These are phyloP conservation scores for Raffaelea arxii DNA, from an alignment of 2,329 filamentous ascomycete genomes.

Conservation along the genomic window DNA sequence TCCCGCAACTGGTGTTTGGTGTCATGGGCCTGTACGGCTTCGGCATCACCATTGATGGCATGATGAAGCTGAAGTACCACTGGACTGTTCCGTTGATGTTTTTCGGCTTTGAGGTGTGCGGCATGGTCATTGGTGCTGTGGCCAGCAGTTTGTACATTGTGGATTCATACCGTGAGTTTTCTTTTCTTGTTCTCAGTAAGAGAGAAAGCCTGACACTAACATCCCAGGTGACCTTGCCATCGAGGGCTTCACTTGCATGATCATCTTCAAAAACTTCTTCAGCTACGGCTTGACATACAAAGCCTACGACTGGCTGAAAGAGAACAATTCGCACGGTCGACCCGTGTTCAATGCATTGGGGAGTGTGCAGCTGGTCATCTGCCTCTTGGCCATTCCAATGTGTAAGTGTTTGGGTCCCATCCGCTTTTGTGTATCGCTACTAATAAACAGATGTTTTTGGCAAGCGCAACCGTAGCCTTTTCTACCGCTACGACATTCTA, in stretches of 20 bases:
- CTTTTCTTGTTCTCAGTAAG: not conserved
- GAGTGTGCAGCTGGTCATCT: constrained; percentile 69
- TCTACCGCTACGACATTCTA: constrained; percentile 64
- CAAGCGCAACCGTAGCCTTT: constrained; percentile 67
- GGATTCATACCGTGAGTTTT: constrained; percentile 70
- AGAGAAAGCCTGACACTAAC: not conserved
- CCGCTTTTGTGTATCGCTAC: not conserved
- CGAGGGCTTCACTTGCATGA: constrained; percentile 79
- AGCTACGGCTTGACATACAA: constrained; percentile 76
- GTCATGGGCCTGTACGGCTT: constrained; percentile 77
- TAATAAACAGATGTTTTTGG: constrained; percentile 57
- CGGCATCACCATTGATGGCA: constrained; percentile 59
- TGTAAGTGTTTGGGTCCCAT: constrained; percentile 45
- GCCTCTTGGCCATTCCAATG: constrained; percentile 63
- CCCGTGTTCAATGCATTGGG: constrained; percentile 58
- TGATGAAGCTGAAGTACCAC: constrained; percentile 45
- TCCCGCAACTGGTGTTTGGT: constrained; percentile 72
- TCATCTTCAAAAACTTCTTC: constrained; percentile 94
- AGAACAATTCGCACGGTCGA: constrained; percentile 46
- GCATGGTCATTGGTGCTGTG: constrained; percentile 88
- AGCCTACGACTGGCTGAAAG: constrained; percentile 73
- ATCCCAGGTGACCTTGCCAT: constrained; percentile 62
- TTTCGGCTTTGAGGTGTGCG: constrained; percentile 73
- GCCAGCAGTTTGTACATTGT: constrained; percentile 81
- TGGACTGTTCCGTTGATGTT: constrained; percentile 72